These are phyloP conservation scores for Ligustrum vulgare DNA, from an alignment of 257 asterid species.

Conservation along the genomic window DNA sequence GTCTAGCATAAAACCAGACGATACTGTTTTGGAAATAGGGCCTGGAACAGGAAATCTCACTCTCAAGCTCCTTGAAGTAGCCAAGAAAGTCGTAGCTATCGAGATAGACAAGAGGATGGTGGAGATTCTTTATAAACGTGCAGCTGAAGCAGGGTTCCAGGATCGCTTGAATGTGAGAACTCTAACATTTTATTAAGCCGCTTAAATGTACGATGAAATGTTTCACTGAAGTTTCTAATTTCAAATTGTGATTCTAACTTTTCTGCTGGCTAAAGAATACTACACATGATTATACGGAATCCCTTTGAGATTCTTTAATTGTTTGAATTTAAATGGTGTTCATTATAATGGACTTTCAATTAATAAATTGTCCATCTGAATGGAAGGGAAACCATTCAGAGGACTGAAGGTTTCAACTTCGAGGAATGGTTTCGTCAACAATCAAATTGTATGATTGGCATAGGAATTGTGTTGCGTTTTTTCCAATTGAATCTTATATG, in stretches of 20 bases:
- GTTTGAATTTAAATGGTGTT: background rate
- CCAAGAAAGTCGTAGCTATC: constrained; percentile 64
- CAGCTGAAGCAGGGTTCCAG: constrained; percentile 47
- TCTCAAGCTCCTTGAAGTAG: constrained; percentile 75
- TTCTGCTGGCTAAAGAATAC: background rate
- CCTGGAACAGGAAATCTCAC: constrained; percentile 98
- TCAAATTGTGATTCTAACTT: background rate
- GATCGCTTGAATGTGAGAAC: constrained; percentile 62
- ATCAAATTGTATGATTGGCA: too few relatives aligned
- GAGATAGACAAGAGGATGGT: constrained; percentile 89
- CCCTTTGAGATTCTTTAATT: background rate
- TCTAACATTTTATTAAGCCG: background rate
- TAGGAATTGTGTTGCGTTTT: too few relatives aligned
- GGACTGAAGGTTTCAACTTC: background rate
- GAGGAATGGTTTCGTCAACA: background rate
- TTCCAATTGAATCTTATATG: too few relatives aligned
- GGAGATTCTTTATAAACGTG: constrained; percentile 63
- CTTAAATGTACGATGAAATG: constrained; percentile 50
- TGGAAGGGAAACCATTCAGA: background rate
- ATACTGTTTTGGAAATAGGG: constrained; percentile 89
- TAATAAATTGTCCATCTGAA: background rate
- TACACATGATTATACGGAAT: background rate
- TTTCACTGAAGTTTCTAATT: constrained; percentile 18
- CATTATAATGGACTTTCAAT: background rate
- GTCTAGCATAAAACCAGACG: constrained; percentile 63